Conservation (phyloP, 495 filamentous ascomycete species). For the Neurospora sp. region DNA sequence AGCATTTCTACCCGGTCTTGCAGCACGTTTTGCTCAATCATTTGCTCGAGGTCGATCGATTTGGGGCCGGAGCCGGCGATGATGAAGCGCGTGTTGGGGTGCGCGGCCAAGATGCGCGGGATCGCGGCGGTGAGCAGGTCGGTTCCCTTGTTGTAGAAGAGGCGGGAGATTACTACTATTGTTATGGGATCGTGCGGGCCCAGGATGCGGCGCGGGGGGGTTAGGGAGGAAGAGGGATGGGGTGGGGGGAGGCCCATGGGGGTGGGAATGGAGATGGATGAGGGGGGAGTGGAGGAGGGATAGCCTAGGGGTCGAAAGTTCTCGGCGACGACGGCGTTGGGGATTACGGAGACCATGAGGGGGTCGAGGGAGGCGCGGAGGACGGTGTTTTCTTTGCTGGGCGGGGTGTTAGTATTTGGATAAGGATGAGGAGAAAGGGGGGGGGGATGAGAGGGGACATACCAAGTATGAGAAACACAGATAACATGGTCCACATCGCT, state of each 20-base stretch:
- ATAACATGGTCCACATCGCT: conserved; percentile 98
- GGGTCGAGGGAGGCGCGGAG: conserved; percentile 90
- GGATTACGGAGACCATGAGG: conserved; percentile 93
- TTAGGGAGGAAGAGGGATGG: not conserved
- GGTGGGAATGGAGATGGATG: conserved; percentile 18
- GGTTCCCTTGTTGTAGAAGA: conserved; percentile 98
- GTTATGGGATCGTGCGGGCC: conserved; percentile 82
- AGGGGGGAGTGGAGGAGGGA: conserved; percentile 22
- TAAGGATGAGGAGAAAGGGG: not conserved
- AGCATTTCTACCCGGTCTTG: conserved; percentile 90
- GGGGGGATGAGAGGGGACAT: conserved; percentile 11
- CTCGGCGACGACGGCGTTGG: conserved; percentile 93
- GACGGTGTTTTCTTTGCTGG: conserved; percentile 95
- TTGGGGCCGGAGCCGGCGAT: conserved; percentile 93
- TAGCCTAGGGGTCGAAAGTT: conserved; percentile 69
- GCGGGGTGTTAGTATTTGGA: conserved; percentile 3
- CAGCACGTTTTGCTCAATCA: conserved; percentile 90
- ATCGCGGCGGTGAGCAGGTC: conserved; percentile 91
- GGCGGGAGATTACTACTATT: conserved; percentile 91
- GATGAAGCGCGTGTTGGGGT: conserved; percentile 93
- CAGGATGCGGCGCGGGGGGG: conserved; percentile 31
- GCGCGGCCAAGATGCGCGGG: conserved; percentile 75
- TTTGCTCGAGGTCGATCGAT: conserved; percentile 94
- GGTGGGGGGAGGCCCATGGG: conserved; percentile 14
- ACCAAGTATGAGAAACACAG: conserved; percentile 97